phyloP scores from a whole-genome alignment of 495 filamentous ascomycete species.

The Saxophila tyrrhenica region DNA sequence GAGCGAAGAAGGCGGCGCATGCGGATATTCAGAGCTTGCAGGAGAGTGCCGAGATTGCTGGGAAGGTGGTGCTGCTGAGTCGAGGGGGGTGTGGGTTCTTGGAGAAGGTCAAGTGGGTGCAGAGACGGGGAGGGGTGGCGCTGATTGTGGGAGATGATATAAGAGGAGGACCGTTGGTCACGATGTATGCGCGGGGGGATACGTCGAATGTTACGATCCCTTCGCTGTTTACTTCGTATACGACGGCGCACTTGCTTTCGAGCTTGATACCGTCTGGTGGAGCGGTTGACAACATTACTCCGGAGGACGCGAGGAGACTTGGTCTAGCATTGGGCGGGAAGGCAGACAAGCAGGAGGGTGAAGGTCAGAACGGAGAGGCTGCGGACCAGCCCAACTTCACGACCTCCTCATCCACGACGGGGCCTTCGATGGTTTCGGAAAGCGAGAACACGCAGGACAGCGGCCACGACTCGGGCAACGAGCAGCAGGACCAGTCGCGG shows the following conservation, averaged over 20 bases:
- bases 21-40: constrained; percentile 93
- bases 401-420: constrained; percentile 7
- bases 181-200: constrained; percentile 93
- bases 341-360: constrained; percentile 4
- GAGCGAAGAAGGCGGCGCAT: constrained; percentile 43
- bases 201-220: constrained; percentile 92
- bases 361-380: constrained; percentile 6
- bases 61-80: constrained; percentile 81
- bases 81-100: constrained; percentile 92
- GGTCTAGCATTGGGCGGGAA: constrained; percentile 7
- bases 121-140: constrained; percentile 75
- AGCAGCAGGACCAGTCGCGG: neutral
- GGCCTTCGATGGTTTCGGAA: constrained; percentile 17
- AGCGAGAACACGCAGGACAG: constrained; percentile 3
- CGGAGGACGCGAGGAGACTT: constrained; percentile 36
- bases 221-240: constrained; percentile 87
- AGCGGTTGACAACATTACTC: constrained; percentile 41
- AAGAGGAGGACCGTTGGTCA: constrained; percentile 71
- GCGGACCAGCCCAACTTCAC: constrained; percentile 21
- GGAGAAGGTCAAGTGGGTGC: constrained; percentile 94
- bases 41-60: constrained; percentile 85
- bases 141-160: constrained; percentile 92
- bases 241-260: constrained; percentile 85
- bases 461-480: neutral
- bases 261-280: constrained; percentile 68